Conservation (phyloP, 78 protist species). For the Andalucia godoyi region DNA sequence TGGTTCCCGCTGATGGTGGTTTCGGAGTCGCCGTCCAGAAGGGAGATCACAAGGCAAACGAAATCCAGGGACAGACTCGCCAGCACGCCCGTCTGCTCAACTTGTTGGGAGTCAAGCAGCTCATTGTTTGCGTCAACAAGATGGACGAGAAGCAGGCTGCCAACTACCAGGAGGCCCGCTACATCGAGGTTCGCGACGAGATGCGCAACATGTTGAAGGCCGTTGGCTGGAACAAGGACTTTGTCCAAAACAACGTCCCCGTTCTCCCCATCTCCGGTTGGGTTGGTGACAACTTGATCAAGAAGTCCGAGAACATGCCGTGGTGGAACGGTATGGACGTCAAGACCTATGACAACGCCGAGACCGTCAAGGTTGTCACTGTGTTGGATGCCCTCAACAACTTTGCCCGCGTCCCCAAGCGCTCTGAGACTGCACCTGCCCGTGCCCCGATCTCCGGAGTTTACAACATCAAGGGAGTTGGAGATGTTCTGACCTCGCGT, state of each 20-base stretch:
- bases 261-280: slow-evolving; percentile 79
- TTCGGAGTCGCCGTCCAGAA: slow-evolving; percentile 7
- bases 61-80: slow-evolving; percentile 57
- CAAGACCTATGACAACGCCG: too few relatives aligned
- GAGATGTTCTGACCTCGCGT: slow-evolving; percentile 90
- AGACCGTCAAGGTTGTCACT: too few relatives aligned
- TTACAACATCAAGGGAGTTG: slow-evolving; percentile 89
- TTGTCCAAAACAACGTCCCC: too few relatives aligned
- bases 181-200: slow-evolving; percentile 66
- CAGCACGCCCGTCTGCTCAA: slow-evolving; percentile 50
- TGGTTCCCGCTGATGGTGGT: not conserved
- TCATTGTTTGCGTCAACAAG: slow-evolving; percentile 38
- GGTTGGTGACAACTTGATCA: slow-evolving; percentile 66
- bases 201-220: slow-evolving; percentile 76
- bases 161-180: not conserved
- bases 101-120: slow-evolving; percentile 43
- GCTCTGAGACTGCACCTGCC: too few relatives aligned
- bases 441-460: too few relatives aligned
- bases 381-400: too few relatives aligned
- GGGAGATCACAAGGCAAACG: too few relatives aligned
- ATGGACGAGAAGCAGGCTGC: slow-evolving; percentile 8
- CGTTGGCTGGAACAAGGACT: slow-evolving; percentile 72
- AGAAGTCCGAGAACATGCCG: slow-evolving; percentile 80
- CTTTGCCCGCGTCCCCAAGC: too few relatives aligned
- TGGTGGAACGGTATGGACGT: slow-evolving; percentile 59